Conservation (phyloP, 2,329 filamentous ascomycete species). For the Pseudogymnoascus verrucosus region DNA sequence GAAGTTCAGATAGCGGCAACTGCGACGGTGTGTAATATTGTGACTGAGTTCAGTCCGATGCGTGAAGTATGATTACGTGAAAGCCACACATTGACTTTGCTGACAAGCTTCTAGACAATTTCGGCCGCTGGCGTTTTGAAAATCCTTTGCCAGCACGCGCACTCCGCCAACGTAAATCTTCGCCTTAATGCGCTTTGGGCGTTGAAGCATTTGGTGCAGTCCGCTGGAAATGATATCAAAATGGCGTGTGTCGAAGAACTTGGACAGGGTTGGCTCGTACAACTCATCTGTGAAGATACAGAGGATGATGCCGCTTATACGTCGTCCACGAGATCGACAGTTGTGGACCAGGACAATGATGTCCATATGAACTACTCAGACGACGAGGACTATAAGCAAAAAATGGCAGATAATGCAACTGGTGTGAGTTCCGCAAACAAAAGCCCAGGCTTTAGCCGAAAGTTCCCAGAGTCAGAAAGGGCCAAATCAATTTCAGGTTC, state of each 20-base stretch:
- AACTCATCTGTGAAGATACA: constrained; percentile 61
- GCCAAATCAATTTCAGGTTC: constrained; percentile 13
- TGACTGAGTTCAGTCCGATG: constrained; percentile 86
- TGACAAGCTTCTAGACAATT: constrained; percentile 47
- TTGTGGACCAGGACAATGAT: constrained; percentile 47
- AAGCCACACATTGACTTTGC: background rate
- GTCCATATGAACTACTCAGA: constrained; percentile 47
- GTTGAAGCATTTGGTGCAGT: constrained; percentile 79
- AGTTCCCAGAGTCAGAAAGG: background rate
- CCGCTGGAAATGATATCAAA: constrained; percentile 63
- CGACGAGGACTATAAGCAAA: constrained; percentile 27
- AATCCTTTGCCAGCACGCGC: constrained; percentile 74
- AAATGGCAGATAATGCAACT: background rate
- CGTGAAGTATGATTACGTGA: constrained; percentile 57
- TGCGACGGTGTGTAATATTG: constrained; percentile 73
- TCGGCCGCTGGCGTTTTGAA: constrained; percentile 66
- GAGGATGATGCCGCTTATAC: constrained; percentile 35
- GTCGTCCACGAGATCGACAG: constrained; percentile 5
- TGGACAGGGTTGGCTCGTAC: constrained; percentile 70
- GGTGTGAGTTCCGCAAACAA: background rate
- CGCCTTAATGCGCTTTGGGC: constrained; percentile 87
- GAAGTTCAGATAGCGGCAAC: constrained; percentile 83
- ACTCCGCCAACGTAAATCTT: constrained; percentile 69
- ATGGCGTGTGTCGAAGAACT: constrained; percentile 70
- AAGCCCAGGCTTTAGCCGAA: background rate